Percentiles rank a stretch among this genome's conserved stretches.
These are phyloP conservation scores for Candida insectalens DNA, from an alignment of 805 yeast species.

Conservation along the genomic window DNA sequence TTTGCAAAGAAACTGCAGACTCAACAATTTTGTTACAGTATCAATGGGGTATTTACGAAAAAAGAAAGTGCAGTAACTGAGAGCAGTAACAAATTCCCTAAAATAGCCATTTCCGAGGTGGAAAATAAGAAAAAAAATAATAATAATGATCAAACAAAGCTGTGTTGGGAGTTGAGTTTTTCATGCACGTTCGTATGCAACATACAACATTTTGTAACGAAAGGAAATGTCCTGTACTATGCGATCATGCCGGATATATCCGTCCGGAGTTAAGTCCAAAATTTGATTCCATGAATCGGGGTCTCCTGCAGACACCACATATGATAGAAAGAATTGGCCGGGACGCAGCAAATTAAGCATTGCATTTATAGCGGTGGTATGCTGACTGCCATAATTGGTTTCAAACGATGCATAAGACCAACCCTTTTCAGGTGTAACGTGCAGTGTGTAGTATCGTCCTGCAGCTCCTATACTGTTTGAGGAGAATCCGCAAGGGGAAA, in stretches of 20 bases:
- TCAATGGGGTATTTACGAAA: no score
- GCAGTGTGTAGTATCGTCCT: slow-evolving; percentile 60
- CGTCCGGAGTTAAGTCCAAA: slow-evolving; percentile 25
- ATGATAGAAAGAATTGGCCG: slow-evolving; percentile 37
- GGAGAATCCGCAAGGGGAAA: slow-evolving; percentile 91
- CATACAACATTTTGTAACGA: slow-evolving; percentile 63
- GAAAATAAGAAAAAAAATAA: no score
- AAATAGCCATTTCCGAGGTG: no score
- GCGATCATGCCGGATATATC: slow-evolving; percentile 56
- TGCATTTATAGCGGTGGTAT: slow-evolving; percentile 45
- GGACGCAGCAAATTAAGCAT: slow-evolving; percentile 67
- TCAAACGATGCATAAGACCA: slow-evolving; percentile 97
- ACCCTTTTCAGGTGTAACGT: slow-evolving; percentile 87
- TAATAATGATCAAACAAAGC: neutral
- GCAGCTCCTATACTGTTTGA: slow-evolving; percentile 64
- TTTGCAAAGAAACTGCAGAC: no score
- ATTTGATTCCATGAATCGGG: slow-evolving; percentile 19
- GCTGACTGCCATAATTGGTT: slow-evolving; percentile 61
- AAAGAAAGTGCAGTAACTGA: no score
- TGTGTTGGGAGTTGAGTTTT: neutral
- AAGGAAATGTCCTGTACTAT: slow-evolving; percentile 63
- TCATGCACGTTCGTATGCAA: slow-evolving; percentile 32
- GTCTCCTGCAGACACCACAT: slow-evolving; percentile 17
- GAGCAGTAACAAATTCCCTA: no score
- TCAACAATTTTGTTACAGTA: no score